Base-by-base conservation (phyloP, 805 yeast genomes). In the Yarrowia sp. region DNA sequence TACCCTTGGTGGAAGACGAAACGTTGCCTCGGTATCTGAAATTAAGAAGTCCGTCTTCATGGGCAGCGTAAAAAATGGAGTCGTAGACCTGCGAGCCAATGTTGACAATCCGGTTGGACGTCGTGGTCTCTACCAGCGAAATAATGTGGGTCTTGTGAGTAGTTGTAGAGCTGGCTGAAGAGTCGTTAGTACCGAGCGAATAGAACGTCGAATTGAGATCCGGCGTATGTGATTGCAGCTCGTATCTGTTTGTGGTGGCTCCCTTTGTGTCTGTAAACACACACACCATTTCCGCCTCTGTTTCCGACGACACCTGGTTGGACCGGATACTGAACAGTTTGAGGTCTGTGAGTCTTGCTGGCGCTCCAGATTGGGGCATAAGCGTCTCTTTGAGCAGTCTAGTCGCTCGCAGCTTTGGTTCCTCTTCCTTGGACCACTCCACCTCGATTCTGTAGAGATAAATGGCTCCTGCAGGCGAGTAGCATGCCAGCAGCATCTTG, bases 361-460 rank as follows among this genome's bases (percentile, higher is more conserved):
- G 44, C 4, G 41, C 63, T 5, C 62, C 64, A 2, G 58, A 35
- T 17, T 44, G 64, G 5, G 63, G 62, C 49, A 52, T 22, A 3
- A 48, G 44, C 1, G 62, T 67, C 65, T 40, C 65, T 56, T 32
- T 66, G 51, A 19, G 65, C 49, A 62, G 38, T 21, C 63, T 10
- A 1, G 63, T 58, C 6, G 51, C 63, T n/a, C 24, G 4, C 19
- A 58, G 30, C 24, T 58, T 58, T 6, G 63, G 63, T 12, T 41
- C 51, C 33, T 58, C 63, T 11, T 58, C 51, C 35, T 40, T 51
- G n/a, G 62, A 58, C 77, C 76, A 77, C 10, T 68, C 68, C 24
- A 77, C 62, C 0, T 64, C 22, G 26, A 75, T 68, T 11, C 71
- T 69, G 66, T 71, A 77, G 4, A 69, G 69, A 28, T 71, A 70